Evolutionary conservation across 768 basidiomycete species (phyloP).

Genomic region (Suillus brevipes): DNA sequence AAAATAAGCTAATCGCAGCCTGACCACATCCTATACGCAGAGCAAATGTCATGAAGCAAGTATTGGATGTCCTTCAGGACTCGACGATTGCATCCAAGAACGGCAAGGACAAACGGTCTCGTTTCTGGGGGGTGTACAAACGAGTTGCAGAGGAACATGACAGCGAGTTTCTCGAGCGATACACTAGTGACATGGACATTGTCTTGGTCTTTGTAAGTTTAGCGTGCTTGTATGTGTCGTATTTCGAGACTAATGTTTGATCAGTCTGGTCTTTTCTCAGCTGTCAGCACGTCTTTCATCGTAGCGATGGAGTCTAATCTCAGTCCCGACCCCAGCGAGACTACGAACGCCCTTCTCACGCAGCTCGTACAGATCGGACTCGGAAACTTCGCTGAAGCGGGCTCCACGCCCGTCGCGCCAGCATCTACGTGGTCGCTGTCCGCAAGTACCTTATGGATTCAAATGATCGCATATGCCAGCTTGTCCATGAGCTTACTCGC

Average conservation of each 20-base stretch:
- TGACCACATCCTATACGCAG: neutral
- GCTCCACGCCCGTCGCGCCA: neutral
- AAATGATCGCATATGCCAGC: constrained; percentile 15
- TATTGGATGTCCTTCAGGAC: neutral
- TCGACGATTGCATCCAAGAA: neutral
- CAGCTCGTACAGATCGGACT: constrained; percentile 10
- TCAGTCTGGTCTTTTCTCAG: constrained; percentile 19
- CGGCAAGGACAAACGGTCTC: neutral
- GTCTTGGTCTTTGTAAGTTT: constrained; percentile 23
- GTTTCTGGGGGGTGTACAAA: constrained; percentile 17
- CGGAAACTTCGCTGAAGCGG: constrained; percentile 8
- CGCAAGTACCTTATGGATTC: neutral
- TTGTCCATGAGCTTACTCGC: constrained; percentile 14
- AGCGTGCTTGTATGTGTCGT: neutral
- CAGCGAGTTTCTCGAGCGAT: constrained; percentile 17
- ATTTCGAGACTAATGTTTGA: neutral
- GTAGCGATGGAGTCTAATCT: constrained; percentile 11
- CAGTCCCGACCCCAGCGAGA: constrained; percentile 14
- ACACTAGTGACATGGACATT: constrained; percentile 19
- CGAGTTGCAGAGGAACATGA: constrained; percentile 17
- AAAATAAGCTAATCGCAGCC: neutral
- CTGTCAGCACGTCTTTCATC: constrained; percentile 15
- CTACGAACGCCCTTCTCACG: constrained; percentile 14
- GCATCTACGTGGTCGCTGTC: neutral
- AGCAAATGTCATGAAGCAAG: neutral